Evolutionary conservation across 192 early-diverging fungal genomes (phyloP).

Genomic region (Powellomyces hirtus): DNA sequence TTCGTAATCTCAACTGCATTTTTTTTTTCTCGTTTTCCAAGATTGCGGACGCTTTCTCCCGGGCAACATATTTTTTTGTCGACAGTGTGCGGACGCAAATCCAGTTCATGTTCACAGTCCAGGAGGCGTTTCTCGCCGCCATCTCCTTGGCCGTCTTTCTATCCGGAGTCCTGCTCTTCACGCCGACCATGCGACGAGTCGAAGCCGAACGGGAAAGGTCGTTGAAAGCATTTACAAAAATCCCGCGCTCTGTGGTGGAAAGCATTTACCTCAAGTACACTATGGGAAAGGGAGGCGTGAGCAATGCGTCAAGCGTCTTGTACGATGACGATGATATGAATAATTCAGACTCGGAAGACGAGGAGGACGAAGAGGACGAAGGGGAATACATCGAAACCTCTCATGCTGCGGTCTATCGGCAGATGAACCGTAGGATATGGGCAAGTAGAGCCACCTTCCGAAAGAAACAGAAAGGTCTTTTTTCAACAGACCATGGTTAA

Average conservation of each 20-base stretch:
- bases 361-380: conserved; percentile 6
- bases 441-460: background rate
- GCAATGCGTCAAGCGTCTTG: background rate
- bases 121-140: background rate
- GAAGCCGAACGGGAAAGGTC: conserved; percentile 1
- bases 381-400: background rate
- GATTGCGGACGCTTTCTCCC: conserved; percentile 3
- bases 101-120: background rate
- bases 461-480: background rate
- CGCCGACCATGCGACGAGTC: conserved; percentile 13
- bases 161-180: conserved; percentile 7
- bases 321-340: background rate
- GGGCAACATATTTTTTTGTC: background rate
- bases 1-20: too few relatives aligned
- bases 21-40: too few relatives aligned
- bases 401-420: conserved; percentile 2
- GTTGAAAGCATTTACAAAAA: conserved; percentile 9
- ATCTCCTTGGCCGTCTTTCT: background rate
- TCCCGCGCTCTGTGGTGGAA: conserved; percentile 13
- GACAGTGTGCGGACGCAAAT: background rate
- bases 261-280: conserved; percentile 2
- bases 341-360: background rate
- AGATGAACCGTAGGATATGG: conserved; percentile 2
- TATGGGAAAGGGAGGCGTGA: background rate
- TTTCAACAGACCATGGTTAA: background rate